Evolutionary conservation across 2,329 filamentous ascomycete genomes (phyloP).

Genomic region (Aspergillus vadensis): DNA sequence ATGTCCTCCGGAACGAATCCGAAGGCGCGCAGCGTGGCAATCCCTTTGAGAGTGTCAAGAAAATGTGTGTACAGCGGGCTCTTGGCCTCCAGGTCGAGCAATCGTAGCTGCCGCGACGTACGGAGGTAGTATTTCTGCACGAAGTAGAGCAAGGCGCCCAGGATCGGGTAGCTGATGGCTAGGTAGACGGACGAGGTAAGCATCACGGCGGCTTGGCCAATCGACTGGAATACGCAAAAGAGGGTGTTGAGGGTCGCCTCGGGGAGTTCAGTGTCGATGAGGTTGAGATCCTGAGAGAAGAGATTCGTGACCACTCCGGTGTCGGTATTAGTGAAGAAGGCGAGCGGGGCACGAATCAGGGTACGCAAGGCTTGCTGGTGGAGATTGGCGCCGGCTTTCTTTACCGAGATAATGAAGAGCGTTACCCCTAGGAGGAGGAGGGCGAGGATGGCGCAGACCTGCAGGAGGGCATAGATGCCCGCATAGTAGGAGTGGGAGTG

Average conservation of each 20-base stretch:
- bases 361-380: constrained; percentile 26
- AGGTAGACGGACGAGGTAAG: constrained; percentile 27
- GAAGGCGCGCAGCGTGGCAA: neutral
- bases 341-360: constrained; percentile 38
- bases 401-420: constrained; percentile 24
- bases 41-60: neutral
- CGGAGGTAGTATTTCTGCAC: constrained; percentile 1
- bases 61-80: neutral
- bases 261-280: constrained; percentile 48
- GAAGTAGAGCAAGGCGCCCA: neutral
- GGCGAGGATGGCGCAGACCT: constrained; percentile 24
- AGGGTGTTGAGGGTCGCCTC: constrained; percentile 18
- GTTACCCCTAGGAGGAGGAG: neutral
- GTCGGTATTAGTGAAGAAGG: constrained; percentile 49
- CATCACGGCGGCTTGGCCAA: constrained; percentile 26
- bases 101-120: neutral
- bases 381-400: constrained; percentile 26
- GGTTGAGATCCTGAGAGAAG: constrained; percentile 51
- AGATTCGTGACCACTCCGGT: constrained; percentile 50
- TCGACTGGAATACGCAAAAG: constrained; percentile 19
- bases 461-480: constrained; percentile 31
- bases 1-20: constrained; percentile 11
- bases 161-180: constrained; percentile 21
- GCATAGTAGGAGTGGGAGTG: constrained; percentile 28
- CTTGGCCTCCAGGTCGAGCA: neutral